Conservation (phyloP, 331 rosid genomes). For the Cydonia oblonga region DNA sequence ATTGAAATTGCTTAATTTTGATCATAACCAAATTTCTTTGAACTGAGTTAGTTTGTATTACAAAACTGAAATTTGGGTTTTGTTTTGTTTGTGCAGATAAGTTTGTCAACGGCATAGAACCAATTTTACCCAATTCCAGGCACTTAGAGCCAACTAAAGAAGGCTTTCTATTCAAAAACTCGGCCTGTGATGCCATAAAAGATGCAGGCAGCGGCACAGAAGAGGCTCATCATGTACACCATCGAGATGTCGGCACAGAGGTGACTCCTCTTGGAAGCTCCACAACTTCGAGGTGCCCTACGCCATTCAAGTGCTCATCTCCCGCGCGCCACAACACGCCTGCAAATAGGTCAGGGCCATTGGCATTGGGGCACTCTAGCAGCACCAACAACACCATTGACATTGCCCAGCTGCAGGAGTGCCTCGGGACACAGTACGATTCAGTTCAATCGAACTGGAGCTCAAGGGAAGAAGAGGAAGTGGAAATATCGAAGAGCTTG, state of each 20-base stretch:
- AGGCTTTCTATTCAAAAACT: constrained; percentile 54
- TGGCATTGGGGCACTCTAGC: constrained; percentile 30
- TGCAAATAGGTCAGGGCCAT: constrained; percentile 70
- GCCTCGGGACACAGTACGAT: constrained; percentile 69
- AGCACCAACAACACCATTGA: constrained; percentile 33
- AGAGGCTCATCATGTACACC: constrained; percentile 37
- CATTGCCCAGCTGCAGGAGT: constrained; percentile 65
- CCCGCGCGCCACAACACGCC: constrained; percentile 95
- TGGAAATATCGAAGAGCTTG: constrained; percentile 85
- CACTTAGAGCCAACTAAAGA: constrained; percentile 44
- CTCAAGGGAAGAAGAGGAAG: constrained; percentile 91
- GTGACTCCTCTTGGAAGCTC: constrained; percentile 98
- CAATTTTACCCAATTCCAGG: constrained; percentile 42
- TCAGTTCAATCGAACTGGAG: constrained; percentile 71
- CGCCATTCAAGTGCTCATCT: constrained; percentile 72
- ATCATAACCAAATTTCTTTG: background rate
- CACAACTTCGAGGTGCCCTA: constrained; percentile 81
- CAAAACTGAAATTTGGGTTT: background rate
- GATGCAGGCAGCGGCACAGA: constrained; percentile 36
- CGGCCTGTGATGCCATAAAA: constrained; percentile 35
- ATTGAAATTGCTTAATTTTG: background rate
- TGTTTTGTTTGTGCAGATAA: constrained; percentile 51
- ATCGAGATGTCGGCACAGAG: constrained; percentile 78
- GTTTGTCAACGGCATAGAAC: constrained; percentile 59
- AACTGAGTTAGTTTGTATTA: background rate